Percentiles rank a stretch among this genome's conserved stretches.
phyloP scores from a whole-genome alignment of 768 basidiomycete species.

The Pisolithus albus region DNA sequence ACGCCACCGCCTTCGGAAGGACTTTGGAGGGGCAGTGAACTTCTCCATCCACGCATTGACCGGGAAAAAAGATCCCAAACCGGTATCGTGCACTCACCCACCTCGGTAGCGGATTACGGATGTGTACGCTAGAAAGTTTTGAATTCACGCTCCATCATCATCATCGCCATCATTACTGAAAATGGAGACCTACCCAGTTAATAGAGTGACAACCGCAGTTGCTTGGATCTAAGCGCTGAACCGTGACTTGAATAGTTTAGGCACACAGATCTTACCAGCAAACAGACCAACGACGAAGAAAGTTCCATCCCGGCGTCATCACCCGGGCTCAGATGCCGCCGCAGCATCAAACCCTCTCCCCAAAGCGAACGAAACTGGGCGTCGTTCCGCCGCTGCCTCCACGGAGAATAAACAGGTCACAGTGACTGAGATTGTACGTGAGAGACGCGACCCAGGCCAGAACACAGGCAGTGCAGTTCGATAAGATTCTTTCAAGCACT shows the following conservation, averaged over 20 bases:
- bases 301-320: constrained; percentile 55
- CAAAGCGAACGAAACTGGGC: constrained; percentile 49
- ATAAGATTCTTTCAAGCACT: constrained; percentile 7
- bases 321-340: constrained; percentile 61
- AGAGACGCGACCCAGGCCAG: not conserved
- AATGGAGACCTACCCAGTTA: constrained; percentile 22
- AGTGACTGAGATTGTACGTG: constrained; percentile 36
- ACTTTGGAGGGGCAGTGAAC: constrained; percentile 51
- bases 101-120: constrained; percentile 54
- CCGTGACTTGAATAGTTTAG: not conserved
- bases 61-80: constrained; percentile 2
- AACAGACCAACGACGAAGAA: constrained; percentile 64
- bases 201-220: not conserved
- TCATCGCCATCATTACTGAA: not conserved
- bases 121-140: constrained; percentile 36
- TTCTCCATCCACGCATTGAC: no score
- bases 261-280: constrained; percentile 34
- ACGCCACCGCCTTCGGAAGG: constrained; percentile 49
- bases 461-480: not conserved
- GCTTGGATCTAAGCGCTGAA: no score
- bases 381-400: constrained; percentile 50
- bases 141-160: not conserved
- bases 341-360: constrained; percentile 47
- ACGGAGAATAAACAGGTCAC: constrained; percentile 48
- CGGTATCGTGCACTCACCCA: constrained; percentile 32